These are phyloP conservation scores for Xanthoconium stramineum DNA, from an alignment of 768 basidiomycete species.

Conservation along the genomic window DNA sequence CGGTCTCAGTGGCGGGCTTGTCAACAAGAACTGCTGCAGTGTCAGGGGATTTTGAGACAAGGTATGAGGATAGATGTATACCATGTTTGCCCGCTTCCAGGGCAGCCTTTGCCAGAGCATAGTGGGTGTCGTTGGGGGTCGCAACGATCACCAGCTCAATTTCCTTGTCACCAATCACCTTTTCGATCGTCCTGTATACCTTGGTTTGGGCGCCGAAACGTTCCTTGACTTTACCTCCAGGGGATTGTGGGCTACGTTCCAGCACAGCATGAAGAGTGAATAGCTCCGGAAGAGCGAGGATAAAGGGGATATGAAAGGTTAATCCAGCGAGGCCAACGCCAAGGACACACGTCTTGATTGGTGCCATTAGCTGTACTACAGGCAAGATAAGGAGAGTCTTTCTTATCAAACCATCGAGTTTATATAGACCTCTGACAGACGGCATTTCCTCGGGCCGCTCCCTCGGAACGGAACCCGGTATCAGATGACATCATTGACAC, in stretches of 20 bases:
- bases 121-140: conserved; percentile 76
- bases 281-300: conserved; percentile 65
- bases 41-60: not conserved
- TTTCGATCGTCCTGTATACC: conserved; percentile 58
- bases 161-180: conserved; percentile 57
- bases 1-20: conserved; percentile 70
- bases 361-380: conserved; percentile 23
- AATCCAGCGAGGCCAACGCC: conserved; percentile 75
- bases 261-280: conserved; percentile 75
- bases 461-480: not conserved
- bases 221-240: conserved; percentile 62
- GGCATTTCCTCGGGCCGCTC: not conserved
- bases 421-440: not conserved
- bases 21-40: conserved; percentile 62
- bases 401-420: no score
- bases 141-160: conserved; percentile 68
- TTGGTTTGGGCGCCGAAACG: conserved; percentile 57
- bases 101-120: conserved; percentile 58
- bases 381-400: no score
- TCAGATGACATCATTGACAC: conserved; percentile 14
- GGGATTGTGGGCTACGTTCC: conserved; percentile 61
- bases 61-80: conserved; percentile 26
- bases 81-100: conserved; percentile 73
- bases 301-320: conserved; percentile 79
- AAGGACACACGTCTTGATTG: conserved; percentile 68